Evolutionary conservation across 202 grass and related monocot genomes (phyloP).

Genomic region (Cymbopogon flexuosus): DNA sequence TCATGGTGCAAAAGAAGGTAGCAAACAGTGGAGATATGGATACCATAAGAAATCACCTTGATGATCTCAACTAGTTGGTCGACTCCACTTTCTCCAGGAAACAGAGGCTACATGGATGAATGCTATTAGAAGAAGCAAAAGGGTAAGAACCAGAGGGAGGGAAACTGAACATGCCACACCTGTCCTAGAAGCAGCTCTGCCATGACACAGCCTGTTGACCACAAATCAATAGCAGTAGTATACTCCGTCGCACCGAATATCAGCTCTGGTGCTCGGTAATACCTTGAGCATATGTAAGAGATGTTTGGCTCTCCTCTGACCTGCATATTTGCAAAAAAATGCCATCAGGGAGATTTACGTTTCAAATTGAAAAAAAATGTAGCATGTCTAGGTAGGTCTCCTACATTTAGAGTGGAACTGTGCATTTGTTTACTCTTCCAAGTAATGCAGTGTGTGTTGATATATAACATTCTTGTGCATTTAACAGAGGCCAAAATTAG

Average conservation of each 20-base stretch:
- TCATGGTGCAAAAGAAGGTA: slow-evolving; percentile 16
- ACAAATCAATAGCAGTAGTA: slow-evolving; percentile 91
- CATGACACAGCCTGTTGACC: slow-evolving; percentile 99
- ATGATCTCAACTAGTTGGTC: slow-evolving; percentile 98
- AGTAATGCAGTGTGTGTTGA: background rate
- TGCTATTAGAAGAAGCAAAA: slow-evolving; percentile 27
- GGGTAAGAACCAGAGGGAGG: background rate
- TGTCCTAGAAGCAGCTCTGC: slow-evolving; percentile 87
- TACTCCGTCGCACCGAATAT: slow-evolving; percentile 98
- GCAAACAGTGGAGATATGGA: background rate
- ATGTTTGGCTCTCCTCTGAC: slow-evolving; percentile 96
- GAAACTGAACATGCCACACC: slow-evolving; percentile 41
- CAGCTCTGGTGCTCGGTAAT: slow-evolving; percentile 94
- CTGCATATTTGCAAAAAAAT: slow-evolving; percentile 40
- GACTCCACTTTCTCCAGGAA: slow-evolving; percentile 98
- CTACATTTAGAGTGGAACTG: background rate
- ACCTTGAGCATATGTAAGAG: slow-evolving; percentile 99
- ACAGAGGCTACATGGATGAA: slow-evolving; percentile 61
- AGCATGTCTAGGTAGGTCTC: background rate
- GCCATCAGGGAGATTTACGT: background rate
- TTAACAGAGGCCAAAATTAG: slow-evolving; percentile 12
- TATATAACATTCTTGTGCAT: background rate
- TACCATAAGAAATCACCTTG: slow-evolving; percentile 50
- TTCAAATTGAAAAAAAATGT: background rate
- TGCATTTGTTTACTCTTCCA: slow-evolving; percentile 4